These are phyloP conservation scores for Talaromyces albobiverticillius DNA, from an alignment of 2,329 filamentous ascomycete genomes.

Conservation along the genomic window DNA sequence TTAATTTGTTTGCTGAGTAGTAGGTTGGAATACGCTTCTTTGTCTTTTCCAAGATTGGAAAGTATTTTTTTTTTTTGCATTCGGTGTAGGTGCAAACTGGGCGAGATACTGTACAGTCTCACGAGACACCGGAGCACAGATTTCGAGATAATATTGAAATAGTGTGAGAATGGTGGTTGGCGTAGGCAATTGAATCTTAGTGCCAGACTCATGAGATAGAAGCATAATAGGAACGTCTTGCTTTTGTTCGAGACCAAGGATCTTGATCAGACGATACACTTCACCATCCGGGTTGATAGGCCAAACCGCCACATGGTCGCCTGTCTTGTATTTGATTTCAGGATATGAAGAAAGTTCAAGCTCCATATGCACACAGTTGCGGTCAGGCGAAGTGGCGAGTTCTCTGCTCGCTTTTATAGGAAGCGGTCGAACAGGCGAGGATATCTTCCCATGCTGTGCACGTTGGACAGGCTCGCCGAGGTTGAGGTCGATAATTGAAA, in stretches of 20 bases:
- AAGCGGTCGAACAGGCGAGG: not conserved
- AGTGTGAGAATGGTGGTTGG: slow-evolving; percentile 87
- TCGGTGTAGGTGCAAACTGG: slow-evolving; percentile 76
- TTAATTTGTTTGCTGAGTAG: slow-evolving; percentile 63
- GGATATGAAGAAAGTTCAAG: not conserved
- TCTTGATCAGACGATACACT: not conserved
- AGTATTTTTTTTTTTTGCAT: slow-evolving; percentile 73
- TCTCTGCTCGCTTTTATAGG: not conserved
- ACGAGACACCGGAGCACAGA: slow-evolving; percentile 86
- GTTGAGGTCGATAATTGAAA: not conserved
- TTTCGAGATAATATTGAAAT: slow-evolving; percentile 87
- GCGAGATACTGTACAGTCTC: slow-evolving; percentile 80
- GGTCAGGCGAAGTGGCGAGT: not conserved
- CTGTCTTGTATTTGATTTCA: not conserved
- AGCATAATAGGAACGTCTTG: not conserved
- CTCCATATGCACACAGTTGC: slow-evolving; percentile 1
- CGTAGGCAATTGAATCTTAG: slow-evolving; percentile 58
- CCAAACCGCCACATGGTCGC: slow-evolving; percentile 2
- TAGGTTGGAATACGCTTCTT: slow-evolving; percentile 74
- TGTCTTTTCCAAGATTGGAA: slow-evolving; percentile 76
- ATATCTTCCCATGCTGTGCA: not conserved
- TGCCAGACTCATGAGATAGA: not conserved
- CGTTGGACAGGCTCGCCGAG: not conserved
- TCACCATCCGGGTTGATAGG: not conserved
- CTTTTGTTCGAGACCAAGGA: not conserved